Evolutionary conservation across 768 basidiomycete genomes (phyloP).

Genomic region (Naganishia antarctica): DNA sequence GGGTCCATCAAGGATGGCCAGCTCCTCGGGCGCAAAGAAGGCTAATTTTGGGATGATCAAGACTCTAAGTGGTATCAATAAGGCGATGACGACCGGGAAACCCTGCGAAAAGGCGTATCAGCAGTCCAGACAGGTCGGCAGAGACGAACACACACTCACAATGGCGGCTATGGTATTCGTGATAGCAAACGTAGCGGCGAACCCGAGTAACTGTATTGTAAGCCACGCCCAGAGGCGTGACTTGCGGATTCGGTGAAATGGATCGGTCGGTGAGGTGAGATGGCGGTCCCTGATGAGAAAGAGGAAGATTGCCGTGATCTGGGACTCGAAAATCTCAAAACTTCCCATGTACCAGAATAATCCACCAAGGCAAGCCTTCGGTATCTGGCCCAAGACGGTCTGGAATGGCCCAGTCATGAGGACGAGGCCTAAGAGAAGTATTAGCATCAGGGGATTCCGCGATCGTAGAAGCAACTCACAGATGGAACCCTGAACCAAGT

Average conservation of each 20-base stretch:
- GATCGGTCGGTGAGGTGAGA: conserved; percentile 62
- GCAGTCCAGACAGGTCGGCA: background rate
- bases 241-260: conserved; percentile 68
- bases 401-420: conserved; percentile 77
- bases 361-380: conserved; percentile 69
- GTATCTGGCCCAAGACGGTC: conserved; percentile 71
- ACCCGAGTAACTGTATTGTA: conserved; percentile 69
- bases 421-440: conserved; percentile 54
- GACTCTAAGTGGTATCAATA: conserved; percentile 71
- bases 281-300: conserved; percentile 70
- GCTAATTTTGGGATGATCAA: conserved; percentile 67
- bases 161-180: conserved; percentile 65
- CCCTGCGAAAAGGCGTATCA: conserved; percentile 55
- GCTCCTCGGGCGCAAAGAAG: conserved; percentile 66
- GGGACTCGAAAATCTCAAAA: conserved; percentile 67
- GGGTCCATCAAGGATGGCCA: conserved; percentile 80
- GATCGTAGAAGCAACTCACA: conserved; percentile 49
- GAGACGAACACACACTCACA: background rate
- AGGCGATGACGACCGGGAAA: conserved; percentile 80
- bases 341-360: conserved; percentile 93
- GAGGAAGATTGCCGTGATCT: conserved; percentile 73
- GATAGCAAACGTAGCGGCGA: conserved; percentile 82
- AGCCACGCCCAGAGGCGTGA: conserved; percentile 69
- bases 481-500: conserved; percentile 76
- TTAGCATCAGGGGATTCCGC: background rate